A percentile compares a stretch with the other conserved stretches of the same genome.
Conservation (phyloP, 1,139 yeast genomes). For the Yamadazyma diospyri region DNA sequence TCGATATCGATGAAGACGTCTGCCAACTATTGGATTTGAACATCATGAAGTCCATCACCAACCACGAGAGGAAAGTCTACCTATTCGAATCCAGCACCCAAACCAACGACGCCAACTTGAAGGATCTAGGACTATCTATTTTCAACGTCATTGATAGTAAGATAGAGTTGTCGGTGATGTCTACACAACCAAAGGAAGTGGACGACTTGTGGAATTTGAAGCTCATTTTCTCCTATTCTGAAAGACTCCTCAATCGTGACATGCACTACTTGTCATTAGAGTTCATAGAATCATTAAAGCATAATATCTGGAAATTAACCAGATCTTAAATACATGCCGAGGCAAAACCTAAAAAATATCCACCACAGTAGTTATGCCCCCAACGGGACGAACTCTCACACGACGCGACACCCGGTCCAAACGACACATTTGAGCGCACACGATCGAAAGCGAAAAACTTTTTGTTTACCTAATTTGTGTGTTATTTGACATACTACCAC, state of each 20-base stretch:
- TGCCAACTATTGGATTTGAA: slow-evolving; percentile 18
- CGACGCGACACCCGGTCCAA: too few relatives aligned
- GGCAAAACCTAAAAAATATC: too few relatives aligned
- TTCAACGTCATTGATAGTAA: slow-evolving; percentile 56
- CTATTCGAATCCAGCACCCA: slow-evolving; percentile 25
- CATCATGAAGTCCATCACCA: slow-evolving; percentile 22
- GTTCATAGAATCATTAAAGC: slow-evolving; percentile 51
- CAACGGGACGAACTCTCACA: too few relatives aligned
- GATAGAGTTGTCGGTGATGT: slow-evolving; percentile 46
- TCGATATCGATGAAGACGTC: slow-evolving; percentile 23
- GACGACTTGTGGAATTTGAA: slow-evolving; percentile 69
- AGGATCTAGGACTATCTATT: slow-evolving; percentile 27
- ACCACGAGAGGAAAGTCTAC: slow-evolving; percentile 34
- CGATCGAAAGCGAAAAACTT: neutral
- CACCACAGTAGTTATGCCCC: too few relatives aligned
- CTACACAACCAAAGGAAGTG: slow-evolving; percentile 37
- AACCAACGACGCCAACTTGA: slow-evolving; percentile 15
- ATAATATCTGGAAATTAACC: slow-evolving; percentile 33
- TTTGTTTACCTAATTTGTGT: slow-evolving; percentile 1
- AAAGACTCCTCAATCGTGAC: slow-evolving; percentile 30
- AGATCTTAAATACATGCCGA: too few relatives aligned
- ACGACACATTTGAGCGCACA: too few relatives aligned
- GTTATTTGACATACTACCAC: too few relatives aligned
- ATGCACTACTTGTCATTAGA: slow-evolving; percentile 43
- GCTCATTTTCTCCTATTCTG: slow-evolving; percentile 61